A percentile compares a stretch with the other conserved stretches of the same genome.
phyloP scores from a whole-genome alignment of 2,329 filamentous ascomycete species.

The Sporothrix brunneoviolacea region DNA sequence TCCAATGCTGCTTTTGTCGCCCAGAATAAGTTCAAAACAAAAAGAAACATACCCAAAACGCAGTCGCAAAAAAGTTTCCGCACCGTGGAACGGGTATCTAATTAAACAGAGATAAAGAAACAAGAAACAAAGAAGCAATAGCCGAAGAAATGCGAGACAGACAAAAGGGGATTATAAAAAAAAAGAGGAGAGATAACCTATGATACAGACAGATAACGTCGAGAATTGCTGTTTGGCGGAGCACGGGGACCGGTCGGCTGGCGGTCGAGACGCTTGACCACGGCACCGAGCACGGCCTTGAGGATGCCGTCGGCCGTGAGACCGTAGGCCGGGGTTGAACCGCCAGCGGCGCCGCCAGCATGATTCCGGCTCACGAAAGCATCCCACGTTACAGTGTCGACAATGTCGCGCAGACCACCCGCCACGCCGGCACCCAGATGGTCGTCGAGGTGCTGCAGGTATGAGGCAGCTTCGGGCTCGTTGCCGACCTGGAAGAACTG shows the following conservation, averaged over 20 bases:
- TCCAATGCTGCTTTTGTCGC: too few species aligned
- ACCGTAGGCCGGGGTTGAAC: conserved; percentile 30
- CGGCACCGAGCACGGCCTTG: conserved; percentile 74
- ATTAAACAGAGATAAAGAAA: too few species aligned
- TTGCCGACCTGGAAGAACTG: conserved; percentile 93
- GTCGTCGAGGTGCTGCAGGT: conserved; percentile 71
- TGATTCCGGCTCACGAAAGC: conserved; percentile 25
- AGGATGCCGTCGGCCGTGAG: conserved; percentile 67
- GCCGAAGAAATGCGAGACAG: background rate
- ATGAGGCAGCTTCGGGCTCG: conserved; percentile 56
- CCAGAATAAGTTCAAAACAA: too few species aligned
- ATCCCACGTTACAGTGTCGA: conserved; percentile 79
- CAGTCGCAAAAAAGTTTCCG: too few species aligned
- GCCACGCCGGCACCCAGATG: conserved; percentile 48
- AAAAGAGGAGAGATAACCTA: background rate
- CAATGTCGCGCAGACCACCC: conserved; percentile 65
- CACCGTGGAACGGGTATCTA: too few species aligned
- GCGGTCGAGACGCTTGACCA: conserved; percentile 40
- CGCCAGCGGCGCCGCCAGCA: background rate
- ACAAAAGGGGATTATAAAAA: background rate
- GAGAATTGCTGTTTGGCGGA: background rate
- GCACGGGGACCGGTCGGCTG: background rate
- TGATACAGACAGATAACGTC: background rate
- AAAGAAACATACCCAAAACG: too few species aligned
- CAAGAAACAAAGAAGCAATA: background rate